Conservation (phyloP, 306 rosid genomes). For the Cajanus cajan region DNA sequence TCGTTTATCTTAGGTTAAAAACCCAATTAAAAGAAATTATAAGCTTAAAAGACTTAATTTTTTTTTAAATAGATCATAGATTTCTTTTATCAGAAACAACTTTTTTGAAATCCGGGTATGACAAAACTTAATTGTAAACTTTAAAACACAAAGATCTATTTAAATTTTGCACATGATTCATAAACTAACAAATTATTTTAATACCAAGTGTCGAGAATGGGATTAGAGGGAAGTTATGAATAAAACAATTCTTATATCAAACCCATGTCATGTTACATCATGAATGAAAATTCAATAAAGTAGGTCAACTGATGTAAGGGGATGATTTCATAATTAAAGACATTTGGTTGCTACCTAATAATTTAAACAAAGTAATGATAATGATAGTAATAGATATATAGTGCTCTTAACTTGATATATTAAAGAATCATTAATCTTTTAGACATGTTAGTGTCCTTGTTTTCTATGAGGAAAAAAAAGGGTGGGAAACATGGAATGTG, state of each 20-base stretch:
- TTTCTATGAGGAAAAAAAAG: not conserved
- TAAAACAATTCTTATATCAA: not conserved
- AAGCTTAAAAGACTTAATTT: too few relatives aligned
- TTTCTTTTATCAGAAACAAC: too few relatives aligned
- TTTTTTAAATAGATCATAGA: too few relatives aligned
- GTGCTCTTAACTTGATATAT: not conserved
- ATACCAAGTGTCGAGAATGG: too few relatives aligned
- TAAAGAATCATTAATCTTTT: not conserved
- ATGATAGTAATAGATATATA: not conserved
- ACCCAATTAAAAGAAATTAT: not conserved
- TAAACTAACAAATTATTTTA: too few relatives aligned
- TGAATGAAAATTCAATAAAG: not conserved
- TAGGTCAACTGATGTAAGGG: not conserved
- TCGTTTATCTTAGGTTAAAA: not conserved
- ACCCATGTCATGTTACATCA: not conserved
- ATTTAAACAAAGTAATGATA: not conserved
- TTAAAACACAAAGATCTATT: too few relatives aligned
- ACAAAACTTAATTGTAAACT: too few relatives aligned
- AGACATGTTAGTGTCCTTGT: not conserved
- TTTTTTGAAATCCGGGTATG: too few relatives aligned
- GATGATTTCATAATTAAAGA: not conserved
- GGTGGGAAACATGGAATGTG: slow-evolving; percentile 21
- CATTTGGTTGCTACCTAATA: not conserved
- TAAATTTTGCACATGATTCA: too few relatives aligned
- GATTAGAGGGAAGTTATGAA: not conserved